Evolutionary conservation across 2,329 filamentous ascomycete species (phyloP), one percentile per base, ranked within the genome.

Genomic region (Colletotrichum musicola): DNA sequence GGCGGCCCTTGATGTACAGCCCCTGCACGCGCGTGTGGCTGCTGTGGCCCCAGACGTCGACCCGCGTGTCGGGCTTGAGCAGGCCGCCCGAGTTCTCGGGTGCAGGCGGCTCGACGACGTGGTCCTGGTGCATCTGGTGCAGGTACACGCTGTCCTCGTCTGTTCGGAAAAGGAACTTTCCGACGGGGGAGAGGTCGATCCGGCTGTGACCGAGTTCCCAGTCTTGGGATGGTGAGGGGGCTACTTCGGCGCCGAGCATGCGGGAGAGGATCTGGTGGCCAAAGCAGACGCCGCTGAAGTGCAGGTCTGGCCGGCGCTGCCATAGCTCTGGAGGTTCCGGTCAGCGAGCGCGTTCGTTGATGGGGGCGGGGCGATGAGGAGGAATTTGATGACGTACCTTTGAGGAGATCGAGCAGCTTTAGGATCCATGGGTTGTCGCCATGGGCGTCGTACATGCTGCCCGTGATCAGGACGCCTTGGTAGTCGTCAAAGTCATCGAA

Each of bases 61-160:
- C 81, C 42, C 82, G 79, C 0, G 81, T 79, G 3, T 76, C 79
- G 0, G 77, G 64, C 1, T 69, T n/a, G 0, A 87, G 76, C 25
- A 86, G 74, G 1, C 77, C 79, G 1, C 70, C 61, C 1, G 49
- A 81, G 73, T 73, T 88, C 81, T 40, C 89, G 82, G 58, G 82
- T 2, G 82, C 74, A 0, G 93, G 92, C 38, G 88, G 88, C 16
- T 83, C 77, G 65, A 85, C 86, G 2, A 95, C 90, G 25, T 92
- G 87, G 75, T 95, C 93, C 71, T 88, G 88, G 77, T 96, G 93
- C 91, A 95, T 94, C 79, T 95, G 92, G 76, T 93, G 91, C 22
- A 95, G 84, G 25, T 84, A 83, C 80, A 92, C 72, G 6, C 73
- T 53, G 25, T 73, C 50, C 10, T 76, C 73, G 16, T 90, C 84